These are phyloP conservation scores for Acer yangbiense DNA, from an alignment of 345 rosid genomes.

Conservation along the genomic window DNA sequence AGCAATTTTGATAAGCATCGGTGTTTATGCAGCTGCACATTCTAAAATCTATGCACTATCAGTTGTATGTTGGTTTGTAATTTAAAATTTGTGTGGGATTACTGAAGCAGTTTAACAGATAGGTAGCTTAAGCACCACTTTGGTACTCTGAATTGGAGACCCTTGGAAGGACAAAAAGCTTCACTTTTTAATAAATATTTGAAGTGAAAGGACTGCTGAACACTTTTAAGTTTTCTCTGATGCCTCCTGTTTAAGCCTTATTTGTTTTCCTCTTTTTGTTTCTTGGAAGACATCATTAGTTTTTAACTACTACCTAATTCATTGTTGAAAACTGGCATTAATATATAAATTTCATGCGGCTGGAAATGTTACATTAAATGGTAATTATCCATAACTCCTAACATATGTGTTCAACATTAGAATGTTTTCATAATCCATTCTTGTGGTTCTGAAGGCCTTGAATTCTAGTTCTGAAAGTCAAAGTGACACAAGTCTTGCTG, in stretches of 20 bases:
- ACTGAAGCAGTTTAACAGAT: neutral
- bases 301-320: neutral
- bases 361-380: neutral
- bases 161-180: neutral
- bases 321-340: neutral
- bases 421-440: conserved; percentile 6
- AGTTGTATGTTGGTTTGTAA: neutral
- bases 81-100: neutral
- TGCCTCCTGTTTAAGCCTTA: neutral
- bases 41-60: neutral
- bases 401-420: neutral
- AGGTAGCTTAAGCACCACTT: neutral
- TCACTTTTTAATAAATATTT: neutral
- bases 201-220: neutral
- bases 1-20: neutral
- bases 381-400: neutral
- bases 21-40: neutral
- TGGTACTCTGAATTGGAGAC: conserved; percentile 1
- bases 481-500: conserved; percentile 39
- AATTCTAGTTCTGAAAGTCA: conserved; percentile 61
- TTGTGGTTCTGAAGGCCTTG: conserved; percentile 64
- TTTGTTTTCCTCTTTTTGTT: neutral
- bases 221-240: neutral
- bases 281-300: neutral
- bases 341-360: neutral